A percentile compares a stretch with the other conserved stretches of the same genome.
Evolutionary conservation across 805 yeast species (phyloP).

Genomic region (Metschnikowia continentalis): DNA sequence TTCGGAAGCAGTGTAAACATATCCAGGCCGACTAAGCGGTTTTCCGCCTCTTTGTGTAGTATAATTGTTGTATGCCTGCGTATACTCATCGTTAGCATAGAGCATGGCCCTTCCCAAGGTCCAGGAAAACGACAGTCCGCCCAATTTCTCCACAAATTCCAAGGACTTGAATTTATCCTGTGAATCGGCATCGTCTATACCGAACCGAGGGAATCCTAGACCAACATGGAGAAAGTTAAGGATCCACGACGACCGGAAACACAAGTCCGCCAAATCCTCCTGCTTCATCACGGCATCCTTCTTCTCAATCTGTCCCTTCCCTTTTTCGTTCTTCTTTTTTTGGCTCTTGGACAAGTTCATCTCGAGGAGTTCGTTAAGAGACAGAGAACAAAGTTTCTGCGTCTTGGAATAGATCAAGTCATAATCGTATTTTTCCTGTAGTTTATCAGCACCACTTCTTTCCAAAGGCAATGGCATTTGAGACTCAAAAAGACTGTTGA

Average conservation of each 20-base stretch:
- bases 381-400: conserved; percentile 42
- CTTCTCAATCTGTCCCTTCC: no score
- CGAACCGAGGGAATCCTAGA: conserved; percentile 53
- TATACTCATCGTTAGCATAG: conserved; percentile 55
- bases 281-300: conserved; percentile 20
- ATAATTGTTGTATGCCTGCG: conserved; percentile 36
- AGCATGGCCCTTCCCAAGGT: conserved; percentile 58
- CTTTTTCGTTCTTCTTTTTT: no score
- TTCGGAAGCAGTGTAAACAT: conserved; percentile 45
- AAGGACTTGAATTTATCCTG: conserved; percentile 30
- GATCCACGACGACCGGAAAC: conserved; percentile 62
- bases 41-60: conserved; percentile 12
- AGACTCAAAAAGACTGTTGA: conserved; percentile 41
- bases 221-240: conserved; percentile 56
- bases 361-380: conserved; percentile 33
- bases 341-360: conserved; percentile 29
- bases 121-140: conserved; percentile 49
- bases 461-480: not conserved
- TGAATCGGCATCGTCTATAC: conserved; percentile 28
- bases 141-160: conserved; percentile 40
- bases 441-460: conserved; percentile 11
- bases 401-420: conserved; percentile 42
- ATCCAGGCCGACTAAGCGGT: conserved; percentile 38
- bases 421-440: conserved; percentile 40
- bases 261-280: conserved; percentile 48